phyloP scores from a whole-genome alignment of 2,329 filamentous ascomycete species.

The Penicillium sp. region DNA sequence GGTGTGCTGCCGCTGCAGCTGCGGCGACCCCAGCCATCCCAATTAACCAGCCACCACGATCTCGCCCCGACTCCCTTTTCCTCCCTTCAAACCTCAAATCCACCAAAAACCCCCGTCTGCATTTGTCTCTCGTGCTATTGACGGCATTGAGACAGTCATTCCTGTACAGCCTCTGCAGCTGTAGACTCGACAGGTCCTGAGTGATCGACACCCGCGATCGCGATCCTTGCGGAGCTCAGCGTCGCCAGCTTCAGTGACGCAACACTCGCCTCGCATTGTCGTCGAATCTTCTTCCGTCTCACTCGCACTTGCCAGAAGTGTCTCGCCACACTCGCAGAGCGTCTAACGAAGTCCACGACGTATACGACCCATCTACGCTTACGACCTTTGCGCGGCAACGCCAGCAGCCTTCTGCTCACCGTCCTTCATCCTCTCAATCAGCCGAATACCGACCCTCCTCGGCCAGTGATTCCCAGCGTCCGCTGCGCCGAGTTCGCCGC shows the following conservation, averaged over 20 bases:
- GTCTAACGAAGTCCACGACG: slow-evolving; percentile 55
- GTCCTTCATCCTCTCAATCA: slow-evolving; percentile 47
- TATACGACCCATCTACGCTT: slow-evolving; percentile 50
- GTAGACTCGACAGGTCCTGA: too few species aligned
- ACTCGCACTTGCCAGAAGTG: slow-evolving; percentile 39
- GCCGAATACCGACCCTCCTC: slow-evolving; percentile 49
- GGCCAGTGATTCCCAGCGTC: slow-evolving; percentile 52
- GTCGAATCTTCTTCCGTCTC: slow-evolving; percentile 26
- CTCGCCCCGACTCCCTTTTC: slow-evolving; percentile 15
- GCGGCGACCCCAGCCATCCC: slow-evolving; percentile 40
- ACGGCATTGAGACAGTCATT: slow-evolving; percentile 2
- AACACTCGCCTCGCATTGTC: slow-evolving; percentile 35
- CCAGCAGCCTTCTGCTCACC: slow-evolving; percentile 45
- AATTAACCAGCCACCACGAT: slow-evolving; percentile 40
- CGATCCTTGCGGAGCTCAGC: slow-evolving; percentile 12
- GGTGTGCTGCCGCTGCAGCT: slow-evolving; percentile 23
- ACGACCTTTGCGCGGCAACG: slow-evolving; percentile 45
- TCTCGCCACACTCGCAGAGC: slow-evolving; percentile 41
- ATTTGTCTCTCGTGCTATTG: not conserved
- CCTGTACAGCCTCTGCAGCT: too few species aligned
- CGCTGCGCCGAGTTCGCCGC: slow-evolving; percentile 53
- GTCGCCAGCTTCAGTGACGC: slow-evolving; percentile 17
- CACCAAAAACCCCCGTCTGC: slow-evolving; percentile 3
- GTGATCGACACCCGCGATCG: slow-evolving; percentile 12
- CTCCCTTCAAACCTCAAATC: slow-evolving; percentile 9